These are phyloP conservation scores for Brettanomyces naardenensis DNA, from an alignment of 805 yeast genomes.

Conservation along the genomic window DNA sequence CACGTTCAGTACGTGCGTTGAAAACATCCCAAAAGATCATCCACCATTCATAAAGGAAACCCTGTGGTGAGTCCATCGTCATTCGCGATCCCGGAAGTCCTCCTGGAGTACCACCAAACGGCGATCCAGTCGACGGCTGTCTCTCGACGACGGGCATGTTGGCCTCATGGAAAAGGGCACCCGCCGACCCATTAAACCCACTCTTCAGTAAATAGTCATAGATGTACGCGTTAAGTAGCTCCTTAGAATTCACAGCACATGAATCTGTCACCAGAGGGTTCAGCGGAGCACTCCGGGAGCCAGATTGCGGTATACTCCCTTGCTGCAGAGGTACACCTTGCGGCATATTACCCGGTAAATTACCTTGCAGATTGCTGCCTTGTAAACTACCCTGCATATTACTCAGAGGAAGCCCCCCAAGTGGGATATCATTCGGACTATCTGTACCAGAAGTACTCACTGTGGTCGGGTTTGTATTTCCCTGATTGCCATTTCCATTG, in stretches of 20 bases:
- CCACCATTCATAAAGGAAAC: slow-evolving; percentile 94
- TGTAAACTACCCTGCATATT: neutral
- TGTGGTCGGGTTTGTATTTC: too few species aligned
- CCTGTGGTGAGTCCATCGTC: slow-evolving; percentile 77
- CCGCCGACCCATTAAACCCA: slow-evolving; percentile 64
- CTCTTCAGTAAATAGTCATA: slow-evolving; percentile 79
- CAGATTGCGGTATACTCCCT: neutral
- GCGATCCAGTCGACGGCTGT: neutral
- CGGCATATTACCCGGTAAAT: neutral
- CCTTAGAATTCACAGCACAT: slow-evolving; percentile 45
- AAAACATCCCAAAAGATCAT: slow-evolving; percentile 91
- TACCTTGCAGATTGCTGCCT: neutral
- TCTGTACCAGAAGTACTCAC: too few species aligned
- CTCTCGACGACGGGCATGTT: slow-evolving; percentile 42
- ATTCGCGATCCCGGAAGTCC: slow-evolving; percentile 44
- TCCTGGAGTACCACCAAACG: neutral
- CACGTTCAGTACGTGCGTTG: slow-evolving; percentile 67
- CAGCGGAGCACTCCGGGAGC: slow-evolving; percentile 1
- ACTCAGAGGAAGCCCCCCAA: neutral
- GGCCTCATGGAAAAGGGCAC: slow-evolving; percentile 68
- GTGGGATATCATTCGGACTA: too few species aligned
- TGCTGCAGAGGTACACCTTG: neutral
- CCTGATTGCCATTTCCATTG: too few species aligned
- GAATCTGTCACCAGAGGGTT: slow-evolving; percentile 27
- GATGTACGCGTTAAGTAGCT: slow-evolving; percentile 71